Conservation (phyloP, 2,329 filamentous ascomycete species). For the Curvularia verruculosa region DNA sequence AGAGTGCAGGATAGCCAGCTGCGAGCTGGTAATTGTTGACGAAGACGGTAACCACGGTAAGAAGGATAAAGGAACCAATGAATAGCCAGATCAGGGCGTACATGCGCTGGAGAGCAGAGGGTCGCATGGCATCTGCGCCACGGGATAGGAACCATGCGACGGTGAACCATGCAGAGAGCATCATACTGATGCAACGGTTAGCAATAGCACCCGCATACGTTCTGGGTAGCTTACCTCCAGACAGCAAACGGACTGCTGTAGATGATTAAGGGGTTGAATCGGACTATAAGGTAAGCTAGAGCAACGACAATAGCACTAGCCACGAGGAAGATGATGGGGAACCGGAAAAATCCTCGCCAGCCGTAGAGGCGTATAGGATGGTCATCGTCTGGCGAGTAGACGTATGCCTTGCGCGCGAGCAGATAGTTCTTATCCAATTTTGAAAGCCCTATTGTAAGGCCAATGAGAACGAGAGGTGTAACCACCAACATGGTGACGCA, state of each 20-base stretch:
- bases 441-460: conserved; percentile 71
- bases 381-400: conserved; percentile 64
- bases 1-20: conserved; percentile 79
- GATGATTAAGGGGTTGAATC: conserved; percentile 87
- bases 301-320: conserved; percentile 73
- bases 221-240: conserved; percentile 60
- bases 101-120: conserved; percentile 82
- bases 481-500: conserved; percentile 82
- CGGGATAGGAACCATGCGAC: conserved; percentile 82
- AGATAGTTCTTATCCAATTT: conserved; percentile 85
- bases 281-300: conserved; percentile 75
- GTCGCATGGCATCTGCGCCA: conserved; percentile 77
- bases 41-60: conserved; percentile 76
- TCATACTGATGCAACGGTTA: conserved; percentile 63
- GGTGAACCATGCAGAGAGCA: conserved; percentile 79
- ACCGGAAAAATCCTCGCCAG: conserved; percentile 82
- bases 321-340: conserved; percentile 74
- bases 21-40: conserved; percentile 75
- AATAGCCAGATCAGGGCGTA: conserved; percentile 89
- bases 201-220: not conserved
- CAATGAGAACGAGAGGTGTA: conserved; percentile 73
- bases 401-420: conserved; percentile 70
- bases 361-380: conserved; percentile 71
- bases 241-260: conserved; percentile 88
- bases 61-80: conserved; percentile 70